Evolutionary conservation across 352 stramenopile genomes (phyloP).

Genomic region (Achlya hypogyna): DNA sequence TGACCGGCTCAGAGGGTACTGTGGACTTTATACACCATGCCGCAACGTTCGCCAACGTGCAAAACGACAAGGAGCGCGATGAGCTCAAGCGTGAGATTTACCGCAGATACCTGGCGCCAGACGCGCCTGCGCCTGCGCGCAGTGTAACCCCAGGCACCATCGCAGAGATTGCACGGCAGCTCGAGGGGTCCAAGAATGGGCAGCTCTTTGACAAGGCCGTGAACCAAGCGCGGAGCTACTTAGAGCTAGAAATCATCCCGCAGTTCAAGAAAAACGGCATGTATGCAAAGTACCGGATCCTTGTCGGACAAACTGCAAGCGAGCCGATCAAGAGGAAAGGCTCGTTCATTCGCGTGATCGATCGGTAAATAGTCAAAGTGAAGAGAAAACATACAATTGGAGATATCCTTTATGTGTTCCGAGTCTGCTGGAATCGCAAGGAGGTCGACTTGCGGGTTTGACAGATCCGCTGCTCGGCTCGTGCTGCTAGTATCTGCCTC

Average conservation of each 20-base stretch:
- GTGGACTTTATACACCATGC: not conserved
- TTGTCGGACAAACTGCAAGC: not conserved
- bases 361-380: no score
- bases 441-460: no score
- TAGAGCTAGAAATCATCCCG: not conserved
- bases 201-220: not conserved
- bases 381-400: no score
- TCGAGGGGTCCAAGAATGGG: not conserved
- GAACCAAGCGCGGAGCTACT: not conserved
- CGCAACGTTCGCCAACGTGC: not conserved
- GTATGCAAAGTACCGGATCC: constrained; percentile 13
- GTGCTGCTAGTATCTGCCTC: no score
- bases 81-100: not conserved
- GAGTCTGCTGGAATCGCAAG: no score
- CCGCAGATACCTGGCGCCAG: not conserved
- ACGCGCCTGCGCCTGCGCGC: not conserved
- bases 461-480: no score
- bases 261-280: constrained; percentile 7
- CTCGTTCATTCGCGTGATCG: not conserved
- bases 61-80: not conserved
- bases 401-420: no score
- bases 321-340: not conserved
- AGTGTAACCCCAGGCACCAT: not conserved
- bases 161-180: not conserved
- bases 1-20: not conserved